phyloP scores from a whole-genome alignment of 768 basidiomycete genomes.

The Krasilnikovozyma curviuscula region DNA sequence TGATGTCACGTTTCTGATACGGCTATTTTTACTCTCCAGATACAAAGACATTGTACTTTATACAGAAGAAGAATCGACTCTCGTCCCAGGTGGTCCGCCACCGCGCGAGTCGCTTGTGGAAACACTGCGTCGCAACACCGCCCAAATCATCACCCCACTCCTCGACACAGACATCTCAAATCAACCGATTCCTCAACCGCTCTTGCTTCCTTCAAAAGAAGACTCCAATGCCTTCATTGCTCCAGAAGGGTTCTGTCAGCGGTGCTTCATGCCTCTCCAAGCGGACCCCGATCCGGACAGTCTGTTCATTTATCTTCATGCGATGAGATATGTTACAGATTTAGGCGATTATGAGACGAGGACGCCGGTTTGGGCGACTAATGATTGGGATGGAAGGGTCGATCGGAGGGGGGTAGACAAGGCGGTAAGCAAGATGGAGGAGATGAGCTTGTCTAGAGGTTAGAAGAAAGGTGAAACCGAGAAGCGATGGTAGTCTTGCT shows the following conservation, averaged over 20 bases:
- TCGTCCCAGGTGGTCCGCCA: no score
- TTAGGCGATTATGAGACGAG: conserved; percentile 67
- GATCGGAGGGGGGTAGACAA: conserved; percentile 15
- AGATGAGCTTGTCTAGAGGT: no score
- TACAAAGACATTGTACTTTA: conserved; percentile 27
- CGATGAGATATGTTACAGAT: conserved; percentile 43
- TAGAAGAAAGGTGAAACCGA: no score
- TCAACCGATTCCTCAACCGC: not conserved
- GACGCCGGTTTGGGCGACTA: conserved; percentile 68
- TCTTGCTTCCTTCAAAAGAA: not conserved
- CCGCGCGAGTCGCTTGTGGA: no score
- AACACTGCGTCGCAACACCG: conserved; percentile 17
- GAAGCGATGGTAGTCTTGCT: no score
- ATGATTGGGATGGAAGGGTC: conserved; percentile 24
- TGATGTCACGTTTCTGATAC: not conserved
- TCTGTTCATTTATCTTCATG: conserved; percentile 89
- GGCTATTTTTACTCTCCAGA: conserved; percentile 6
- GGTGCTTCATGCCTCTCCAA: conserved; percentile 80
- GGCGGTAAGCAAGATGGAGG: conserved; percentile 21
- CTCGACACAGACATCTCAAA: conserved; percentile 1
- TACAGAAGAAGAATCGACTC: conserved; percentile 21
- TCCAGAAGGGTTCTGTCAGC: conserved; percentile 45
- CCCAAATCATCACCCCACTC: conserved; percentile 5
- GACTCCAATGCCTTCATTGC: not conserved
- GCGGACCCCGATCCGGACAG: conserved; percentile 84